Conservation (phyloP, 2,329 filamentous ascomycete genomes). For the Cladosporium velox region DNA sequence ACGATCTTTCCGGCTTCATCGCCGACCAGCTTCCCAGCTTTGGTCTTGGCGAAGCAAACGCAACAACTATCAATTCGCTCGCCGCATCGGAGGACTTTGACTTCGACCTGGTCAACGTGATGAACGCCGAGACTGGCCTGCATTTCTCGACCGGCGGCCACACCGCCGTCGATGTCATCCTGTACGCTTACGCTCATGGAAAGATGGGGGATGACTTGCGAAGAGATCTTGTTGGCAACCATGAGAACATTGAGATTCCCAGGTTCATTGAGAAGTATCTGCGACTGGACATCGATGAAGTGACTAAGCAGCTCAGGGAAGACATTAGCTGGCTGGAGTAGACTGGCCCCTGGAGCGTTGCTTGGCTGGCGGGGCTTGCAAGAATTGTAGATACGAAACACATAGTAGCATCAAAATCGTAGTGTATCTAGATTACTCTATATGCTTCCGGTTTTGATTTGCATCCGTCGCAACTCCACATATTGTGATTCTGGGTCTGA, state of each 20-base stretch:
- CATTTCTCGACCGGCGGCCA: conserved; percentile 44
- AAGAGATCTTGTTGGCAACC: conserved; percentile 32
- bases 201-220: conserved; percentile 30
- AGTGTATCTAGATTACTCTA: background rate
- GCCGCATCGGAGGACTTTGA: conserved; percentile 29
- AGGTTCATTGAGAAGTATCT: conserved; percentile 34
- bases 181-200: conserved; percentile 40
- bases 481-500: background rate
- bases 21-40: conserved; percentile 35
- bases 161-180: conserved; percentile 40
- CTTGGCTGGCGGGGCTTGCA: background rate
- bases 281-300: conserved; percentile 31
- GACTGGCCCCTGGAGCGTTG: background rate
- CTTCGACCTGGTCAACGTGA: conserved; percentile 33
- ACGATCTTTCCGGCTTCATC: conserved; percentile 35
- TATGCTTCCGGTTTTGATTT: background rate
- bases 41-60: conserved; percentile 31
- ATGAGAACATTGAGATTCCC: conserved; percentile 39
- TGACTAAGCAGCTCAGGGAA: conserved; percentile 31
- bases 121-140: conserved; percentile 38
- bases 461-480: background rate
- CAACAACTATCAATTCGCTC: conserved; percentile 34
- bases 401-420: background rate
- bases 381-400: background rate
- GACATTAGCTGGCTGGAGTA: conserved; percentile 14